Conservation (phyloP, 306 rosid genomes). For the Trifolium repens region DNA sequence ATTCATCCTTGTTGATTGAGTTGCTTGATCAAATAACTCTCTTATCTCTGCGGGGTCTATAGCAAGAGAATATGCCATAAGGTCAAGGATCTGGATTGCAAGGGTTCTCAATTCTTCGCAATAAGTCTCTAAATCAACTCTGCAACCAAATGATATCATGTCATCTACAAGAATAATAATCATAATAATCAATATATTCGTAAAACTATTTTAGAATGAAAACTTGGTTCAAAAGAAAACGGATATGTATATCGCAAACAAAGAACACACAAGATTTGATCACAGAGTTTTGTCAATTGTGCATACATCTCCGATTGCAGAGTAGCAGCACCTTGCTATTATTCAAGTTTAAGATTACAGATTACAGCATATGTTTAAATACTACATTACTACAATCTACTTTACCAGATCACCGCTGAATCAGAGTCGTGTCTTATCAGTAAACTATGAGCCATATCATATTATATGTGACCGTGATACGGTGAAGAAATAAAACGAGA, state of each 20-base stretch:
- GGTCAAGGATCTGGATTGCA: conserved; percentile 27
- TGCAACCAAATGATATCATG: conserved; percentile 26
- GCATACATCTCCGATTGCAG: background rate
- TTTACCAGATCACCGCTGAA: too few species aligned
- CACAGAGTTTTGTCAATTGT: background rate
- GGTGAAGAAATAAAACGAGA: background rate
- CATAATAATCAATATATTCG: background rate
- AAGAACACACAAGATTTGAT: background rate
- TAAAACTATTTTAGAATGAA: background rate
- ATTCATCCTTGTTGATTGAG: conserved; percentile 43
- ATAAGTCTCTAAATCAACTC: conserved; percentile 26
- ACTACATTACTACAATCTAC: too few species aligned
- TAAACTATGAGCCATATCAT: too few species aligned
- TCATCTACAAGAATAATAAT: background rate
- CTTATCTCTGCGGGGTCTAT: conserved; percentile 30
- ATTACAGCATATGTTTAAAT: too few species aligned
- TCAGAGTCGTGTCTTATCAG: too few species aligned
- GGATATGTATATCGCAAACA: background rate
- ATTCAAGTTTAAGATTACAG: background rate
- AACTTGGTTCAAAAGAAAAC: background rate
- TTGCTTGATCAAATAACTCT: conserved; percentile 27
- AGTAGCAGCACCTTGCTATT: background rate
- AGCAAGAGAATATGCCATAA: conserved; percentile 31
- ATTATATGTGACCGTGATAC: too few species aligned
- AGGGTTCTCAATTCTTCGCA: conserved; percentile 18